These are phyloP conservation scores for Sporothrix inflata DNA, from an alignment of 2,329 filamentous ascomycete species.

Conservation along the genomic window DNA sequence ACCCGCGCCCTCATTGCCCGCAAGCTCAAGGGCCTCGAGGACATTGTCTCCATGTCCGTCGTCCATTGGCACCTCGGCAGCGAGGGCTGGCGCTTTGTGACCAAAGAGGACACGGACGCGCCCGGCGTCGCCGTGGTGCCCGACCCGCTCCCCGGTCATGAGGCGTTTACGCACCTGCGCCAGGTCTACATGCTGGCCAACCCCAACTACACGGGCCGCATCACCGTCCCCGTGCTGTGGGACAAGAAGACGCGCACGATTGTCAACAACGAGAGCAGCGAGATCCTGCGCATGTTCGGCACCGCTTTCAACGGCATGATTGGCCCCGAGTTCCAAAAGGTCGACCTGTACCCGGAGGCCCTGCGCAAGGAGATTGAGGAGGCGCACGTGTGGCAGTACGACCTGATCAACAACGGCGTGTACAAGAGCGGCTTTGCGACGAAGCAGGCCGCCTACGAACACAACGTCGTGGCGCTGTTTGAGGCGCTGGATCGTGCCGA, in stretches of 20 bases:
- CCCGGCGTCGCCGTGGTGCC: conserved; percentile 67
- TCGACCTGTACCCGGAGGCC: conserved; percentile 69
- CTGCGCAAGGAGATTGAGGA: conserved; percentile 73
- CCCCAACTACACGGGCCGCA: conserved; percentile 73
- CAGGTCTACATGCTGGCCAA: conserved; percentile 80
- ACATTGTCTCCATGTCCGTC: conserved; percentile 76
- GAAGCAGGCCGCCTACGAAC: conserved; percentile 79
- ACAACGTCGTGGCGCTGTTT: conserved; percentile 72
- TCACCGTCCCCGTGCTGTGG: conserved; percentile 86
- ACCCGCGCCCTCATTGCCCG: conserved; percentile 85
- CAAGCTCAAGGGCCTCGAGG: conserved; percentile 88
- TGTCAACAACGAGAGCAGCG: conserved; percentile 88
- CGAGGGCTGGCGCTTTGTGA: conserved; percentile 80
- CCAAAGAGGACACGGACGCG: conserved; percentile 58
- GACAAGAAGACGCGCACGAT: conserved; percentile 76
- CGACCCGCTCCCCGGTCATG: conserved; percentile 71
- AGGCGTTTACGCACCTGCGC: conserved; percentile 68
- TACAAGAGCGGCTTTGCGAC: conserved; percentile 83
- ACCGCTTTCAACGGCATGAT: conserved; percentile 76
- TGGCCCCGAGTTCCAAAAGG: conserved; percentile 58
- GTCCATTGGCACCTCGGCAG: conserved; percentile 88
- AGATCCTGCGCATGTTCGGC: conserved; percentile 91
- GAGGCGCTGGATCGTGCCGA: conserved; percentile 76
- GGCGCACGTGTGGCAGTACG: conserved; percentile 80
- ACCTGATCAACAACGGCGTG: conserved; percentile 71